Evolutionary conservation across 2,329 filamentous ascomycete species (phyloP), one percentile per base, ranked within the genome.

Genomic region (Colletotrichum trifolii): DNA sequence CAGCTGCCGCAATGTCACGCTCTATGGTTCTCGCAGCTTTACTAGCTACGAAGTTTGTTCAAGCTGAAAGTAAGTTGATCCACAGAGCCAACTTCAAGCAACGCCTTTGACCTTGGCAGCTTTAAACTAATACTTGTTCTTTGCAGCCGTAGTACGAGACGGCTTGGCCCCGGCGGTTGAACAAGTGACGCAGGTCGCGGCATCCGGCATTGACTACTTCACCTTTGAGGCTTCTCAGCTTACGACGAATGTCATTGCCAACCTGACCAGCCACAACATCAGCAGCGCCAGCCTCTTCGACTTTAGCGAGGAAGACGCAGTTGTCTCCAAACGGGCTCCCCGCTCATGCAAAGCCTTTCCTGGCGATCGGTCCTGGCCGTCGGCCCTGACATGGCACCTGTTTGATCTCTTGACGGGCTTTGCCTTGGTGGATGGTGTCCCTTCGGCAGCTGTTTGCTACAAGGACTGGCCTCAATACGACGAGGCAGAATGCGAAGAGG

Each of bases 401-500:
- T 48, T 69, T 10, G 50, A 54, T 13, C 38, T 59, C 6, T n/a
- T 68, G 2, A 33, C 48, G 2, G 61, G 67, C 3, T 47, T 40
- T 8, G 46, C 65, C 1, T 45, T 69, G 5, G 34, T 68, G 4
- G 40, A 69, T 8, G 38, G 49, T 38, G 64, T 75, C n/a, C 75
- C 75, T 8, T 71, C 73, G 1, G 75, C 72, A 2, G 71, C 74
- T 1, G 66, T 70, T 9, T 81, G 78, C 69, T 73, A 80, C 70
- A 71, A 78, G 66, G 74, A 69, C 10, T 79, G 65, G 65, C 56
- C 54, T 78, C 63, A 68, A 76, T 79, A 77, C 56, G 68, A 79
- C 54, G 72, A 73, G n/a, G 73, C 71, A 10, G 68, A 73, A 52
- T 81, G 79, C 56, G 71, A 71, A 0, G 73, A 72, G 2, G 71